Evolutionary conservation across 129 eudicot species (phyloP).

Genomic region (Artemisia argyi): DNA sequence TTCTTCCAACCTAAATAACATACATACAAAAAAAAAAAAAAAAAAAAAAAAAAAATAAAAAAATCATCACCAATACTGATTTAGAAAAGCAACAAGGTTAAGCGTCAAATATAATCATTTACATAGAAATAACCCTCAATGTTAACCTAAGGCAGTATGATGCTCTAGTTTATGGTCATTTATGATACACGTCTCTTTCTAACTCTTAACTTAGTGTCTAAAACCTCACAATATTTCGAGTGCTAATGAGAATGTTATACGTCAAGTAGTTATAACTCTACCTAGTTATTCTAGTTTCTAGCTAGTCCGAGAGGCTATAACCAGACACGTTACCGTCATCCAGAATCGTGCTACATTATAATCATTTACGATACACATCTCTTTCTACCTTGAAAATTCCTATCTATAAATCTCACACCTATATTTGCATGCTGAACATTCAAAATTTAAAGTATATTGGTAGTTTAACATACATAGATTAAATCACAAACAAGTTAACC

Average conservation of each 20-base stretch:
- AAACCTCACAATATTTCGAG: no score
- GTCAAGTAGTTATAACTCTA: not conserved
- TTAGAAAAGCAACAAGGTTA: no score
- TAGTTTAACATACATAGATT: not conserved
- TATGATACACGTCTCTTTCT: not conserved
- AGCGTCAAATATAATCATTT: no score
- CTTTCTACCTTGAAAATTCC: no score
- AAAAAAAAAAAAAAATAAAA: no score
- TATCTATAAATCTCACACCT: not conserved
- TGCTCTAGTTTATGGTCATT: not conserved
- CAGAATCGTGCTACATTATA: slow-evolving; percentile 6
- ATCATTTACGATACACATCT: not conserved
- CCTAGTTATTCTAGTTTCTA: not conserved
- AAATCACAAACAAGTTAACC: slow-evolving; percentile 6
- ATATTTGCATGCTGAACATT: not conserved
- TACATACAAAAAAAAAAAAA: not conserved
- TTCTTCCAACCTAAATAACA: slow-evolving; percentile 68
- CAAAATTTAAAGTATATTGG: no score
- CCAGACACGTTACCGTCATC: not conserved
- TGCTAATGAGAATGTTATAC: no score
- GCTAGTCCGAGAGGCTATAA: no score
- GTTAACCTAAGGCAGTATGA: not conserved
- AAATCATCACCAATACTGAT: not conserved
- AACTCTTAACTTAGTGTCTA: no score
- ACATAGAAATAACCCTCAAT: no score